Conservation (phyloP, 306 rosid genomes). For the Pyrus pyrifolia region DNA sequence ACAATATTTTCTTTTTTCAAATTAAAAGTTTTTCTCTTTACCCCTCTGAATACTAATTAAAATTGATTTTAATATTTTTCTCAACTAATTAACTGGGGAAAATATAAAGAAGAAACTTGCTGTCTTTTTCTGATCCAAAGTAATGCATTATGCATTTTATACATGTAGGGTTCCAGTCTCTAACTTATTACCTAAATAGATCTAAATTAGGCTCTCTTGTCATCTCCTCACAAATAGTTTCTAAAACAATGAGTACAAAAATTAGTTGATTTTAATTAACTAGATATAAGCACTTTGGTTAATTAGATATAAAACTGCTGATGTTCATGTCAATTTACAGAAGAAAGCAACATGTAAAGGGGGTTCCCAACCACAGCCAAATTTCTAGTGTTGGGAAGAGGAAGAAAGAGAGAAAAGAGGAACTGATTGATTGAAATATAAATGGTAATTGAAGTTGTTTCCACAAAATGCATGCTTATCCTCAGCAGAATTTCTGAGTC, state of each 20-base stretch:
- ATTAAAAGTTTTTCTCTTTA: not conserved
- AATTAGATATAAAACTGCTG: not conserved
- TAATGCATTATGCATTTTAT: not conserved
- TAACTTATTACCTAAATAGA: not conserved
- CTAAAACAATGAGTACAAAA: not conserved
- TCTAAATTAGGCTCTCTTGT: not conserved
- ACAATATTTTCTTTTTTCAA: not conserved
- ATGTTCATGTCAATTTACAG: not conserved
- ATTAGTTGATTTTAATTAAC: not conserved
- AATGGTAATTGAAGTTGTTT: not conserved
- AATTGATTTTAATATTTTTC: not conserved
- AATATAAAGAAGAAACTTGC: not conserved
- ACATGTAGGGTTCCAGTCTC: not conserved
- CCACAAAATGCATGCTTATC: not conserved
- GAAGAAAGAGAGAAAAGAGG: not conserved
- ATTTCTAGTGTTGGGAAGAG: not conserved
- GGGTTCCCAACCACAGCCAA: not conserved
- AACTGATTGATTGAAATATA: not conserved
- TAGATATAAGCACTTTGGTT: not conserved
- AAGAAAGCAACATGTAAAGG: not conserved
- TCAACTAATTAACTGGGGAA: not conserved
- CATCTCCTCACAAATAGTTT: not conserved
- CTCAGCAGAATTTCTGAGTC: not conserved
- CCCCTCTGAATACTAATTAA: not conserved
- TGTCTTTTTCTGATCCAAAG: not conserved